phyloP scores from a whole-genome alignment of 176 grass and related monocot species.

The Pontederia crassipes region DNA sequence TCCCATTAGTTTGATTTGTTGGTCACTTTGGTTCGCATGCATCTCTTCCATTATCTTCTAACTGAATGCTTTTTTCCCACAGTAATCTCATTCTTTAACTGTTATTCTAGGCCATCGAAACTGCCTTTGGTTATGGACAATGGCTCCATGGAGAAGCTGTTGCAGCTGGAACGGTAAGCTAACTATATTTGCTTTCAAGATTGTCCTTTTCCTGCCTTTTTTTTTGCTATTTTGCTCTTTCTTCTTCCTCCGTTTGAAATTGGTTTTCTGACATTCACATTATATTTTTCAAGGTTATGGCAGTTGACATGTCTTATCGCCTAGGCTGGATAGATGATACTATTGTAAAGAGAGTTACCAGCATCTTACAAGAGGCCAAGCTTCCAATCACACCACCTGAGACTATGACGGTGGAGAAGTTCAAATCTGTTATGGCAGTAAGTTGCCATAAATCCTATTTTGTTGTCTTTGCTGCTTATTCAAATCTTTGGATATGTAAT shows the following conservation, averaged over 20 bases:
- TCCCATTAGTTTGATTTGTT: too few species aligned
- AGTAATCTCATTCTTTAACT: not conserved
- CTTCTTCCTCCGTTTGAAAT: not conserved
- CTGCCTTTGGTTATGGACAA: conserved; percentile 64
- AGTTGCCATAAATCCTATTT: conserved; percentile 19
- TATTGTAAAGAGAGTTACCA: conserved; percentile 34
- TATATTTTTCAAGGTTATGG: conserved; percentile 67
- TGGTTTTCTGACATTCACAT: not conserved
- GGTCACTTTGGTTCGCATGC: too few species aligned
- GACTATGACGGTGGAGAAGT: conserved; percentile 80
- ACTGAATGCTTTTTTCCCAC: not conserved
- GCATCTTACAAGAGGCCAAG: conserved; percentile 68
- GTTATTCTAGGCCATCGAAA: conserved; percentile 73
- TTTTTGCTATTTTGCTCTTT: not conserved
- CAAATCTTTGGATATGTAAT: not conserved
- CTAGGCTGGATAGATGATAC: conserved; percentile 91
- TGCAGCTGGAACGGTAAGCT: conserved; percentile 70
- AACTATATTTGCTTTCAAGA: not conserved
- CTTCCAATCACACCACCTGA: conserved; percentile 71
- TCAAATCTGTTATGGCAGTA: conserved; percentile 82
- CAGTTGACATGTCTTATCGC: conserved; percentile 79
- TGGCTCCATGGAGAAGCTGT: conserved; percentile 95
- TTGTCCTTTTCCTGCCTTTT: not conserved
- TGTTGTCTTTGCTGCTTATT: not conserved
- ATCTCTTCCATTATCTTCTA: too few species aligned